Conservation (phyloP, 208 protist genomes). For the Acanthamoeba sp. region DNA sequence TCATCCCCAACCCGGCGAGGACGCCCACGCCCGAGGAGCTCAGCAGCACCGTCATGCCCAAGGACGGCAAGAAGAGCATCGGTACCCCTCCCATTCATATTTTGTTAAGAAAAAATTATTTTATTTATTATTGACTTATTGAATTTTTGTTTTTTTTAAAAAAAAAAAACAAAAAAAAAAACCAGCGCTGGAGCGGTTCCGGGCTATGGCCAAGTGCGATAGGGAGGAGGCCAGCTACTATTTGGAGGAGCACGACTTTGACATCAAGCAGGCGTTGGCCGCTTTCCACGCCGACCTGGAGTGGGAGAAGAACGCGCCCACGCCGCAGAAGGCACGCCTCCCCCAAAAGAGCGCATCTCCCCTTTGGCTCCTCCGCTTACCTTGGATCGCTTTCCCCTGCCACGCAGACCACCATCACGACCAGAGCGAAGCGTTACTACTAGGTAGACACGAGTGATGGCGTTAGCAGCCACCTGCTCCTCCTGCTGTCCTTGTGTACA, state of each 20-base stretch:
- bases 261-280: not conserved
- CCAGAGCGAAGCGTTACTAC: too few relatives aligned
- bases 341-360: too few relatives aligned
- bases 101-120: too few relatives aligned
- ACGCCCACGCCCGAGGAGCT: constrained; percentile 25
- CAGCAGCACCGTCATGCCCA: not conserved
- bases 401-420: too few relatives aligned
- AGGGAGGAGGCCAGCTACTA: constrained; percentile 28
- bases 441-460: too few relatives aligned
- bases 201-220: not conserved
- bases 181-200: constrained; percentile 32
- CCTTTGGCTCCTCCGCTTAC: too few relatives aligned
- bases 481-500: too few relatives aligned
- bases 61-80: constrained; percentile 52
- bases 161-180: too few relatives aligned
- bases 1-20: constrained; percentile 33
- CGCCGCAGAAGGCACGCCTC: constrained; percentile 18
- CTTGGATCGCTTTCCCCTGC: too few relatives aligned
- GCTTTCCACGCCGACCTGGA: constrained; percentile 18
- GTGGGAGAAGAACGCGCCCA: constrained; percentile 47
- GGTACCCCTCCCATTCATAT: constrained; percentile 5
- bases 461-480: too few relatives aligned
- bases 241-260: constrained; percentile 50
- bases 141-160: not conserved
- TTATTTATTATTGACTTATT: not conserved